These are phyloP conservation scores for Myriosclerotinia curreyana DNA, from an alignment of 2,329 filamentous ascomycete genomes.

Conservation along the genomic window DNA sequence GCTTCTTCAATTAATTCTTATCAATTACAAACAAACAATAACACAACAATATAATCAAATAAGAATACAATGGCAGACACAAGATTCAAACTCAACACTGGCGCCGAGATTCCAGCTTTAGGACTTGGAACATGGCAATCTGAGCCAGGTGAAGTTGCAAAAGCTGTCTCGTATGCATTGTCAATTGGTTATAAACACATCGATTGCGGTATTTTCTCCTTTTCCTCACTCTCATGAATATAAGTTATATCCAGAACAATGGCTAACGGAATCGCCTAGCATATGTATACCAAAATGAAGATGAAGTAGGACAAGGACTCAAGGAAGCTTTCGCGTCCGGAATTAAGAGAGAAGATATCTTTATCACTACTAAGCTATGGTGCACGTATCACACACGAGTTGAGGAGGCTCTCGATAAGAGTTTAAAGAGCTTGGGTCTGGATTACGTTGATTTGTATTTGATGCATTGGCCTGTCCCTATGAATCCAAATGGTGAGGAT, in stretches of 20 bases:
- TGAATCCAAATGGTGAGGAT: conserved; percentile 66
- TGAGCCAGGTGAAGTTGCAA: conserved; percentile 43
- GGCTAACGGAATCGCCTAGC: conserved; percentile 43
- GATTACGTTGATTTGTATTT: conserved; percentile 81
- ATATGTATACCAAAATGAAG: conserved; percentile 78
- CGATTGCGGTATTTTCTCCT: conserved; percentile 38
- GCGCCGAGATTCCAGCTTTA: conserved; percentile 41
- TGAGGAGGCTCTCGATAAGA: conserved; percentile 68
- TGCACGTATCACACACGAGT: conserved; percentile 71
- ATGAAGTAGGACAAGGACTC: conserved; percentile 76
- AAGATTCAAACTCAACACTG: conserved; percentile 39
- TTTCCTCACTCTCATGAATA: background rate
- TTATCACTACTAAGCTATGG: conserved; percentile 67
- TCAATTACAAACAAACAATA: background rate
- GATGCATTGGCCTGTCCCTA: conserved; percentile 79
- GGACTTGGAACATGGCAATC: conserved; percentile 47
- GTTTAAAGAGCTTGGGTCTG: conserved; percentile 68
- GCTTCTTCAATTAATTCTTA: background rate
- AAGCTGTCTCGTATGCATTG: conserved; percentile 42
- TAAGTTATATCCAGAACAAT: conserved; percentile 42
- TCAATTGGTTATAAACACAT: conserved; percentile 53
- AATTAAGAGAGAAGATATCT: conserved; percentile 61
- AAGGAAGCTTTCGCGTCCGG: conserved; percentile 65
- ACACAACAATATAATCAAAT: background rate
- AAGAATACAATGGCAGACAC: conserved; percentile 23